Conservation (phyloP, 192 early-diverging fungal genomes). For the Coemansia sp. region DNA sequence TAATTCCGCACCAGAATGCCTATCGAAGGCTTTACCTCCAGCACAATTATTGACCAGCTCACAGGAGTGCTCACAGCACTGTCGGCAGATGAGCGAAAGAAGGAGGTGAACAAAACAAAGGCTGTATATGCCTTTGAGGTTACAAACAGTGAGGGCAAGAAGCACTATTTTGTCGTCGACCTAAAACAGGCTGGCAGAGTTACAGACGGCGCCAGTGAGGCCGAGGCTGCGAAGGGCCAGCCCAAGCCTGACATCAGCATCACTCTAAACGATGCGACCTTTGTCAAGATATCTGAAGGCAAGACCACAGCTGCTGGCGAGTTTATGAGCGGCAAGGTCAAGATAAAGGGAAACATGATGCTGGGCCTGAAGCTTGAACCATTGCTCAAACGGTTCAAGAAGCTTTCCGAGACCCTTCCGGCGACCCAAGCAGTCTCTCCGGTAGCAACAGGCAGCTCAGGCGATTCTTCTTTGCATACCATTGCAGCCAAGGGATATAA, state of each 20-base stretch:
- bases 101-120: slow-evolving; percentile 60
- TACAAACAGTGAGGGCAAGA: slow-evolving; percentile 62
- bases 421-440: no score
- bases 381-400: slow-evolving; percentile 60
- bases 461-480: slow-evolving; percentile 19
- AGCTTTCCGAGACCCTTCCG: slow-evolving; percentile 48
- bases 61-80: slow-evolving; percentile 30
- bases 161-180: slow-evolving; percentile 81
- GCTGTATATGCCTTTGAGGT: slow-evolving; percentile 88
- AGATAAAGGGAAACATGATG: slow-evolving; percentile 77
- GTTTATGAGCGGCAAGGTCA: slow-evolving; percentile 91
- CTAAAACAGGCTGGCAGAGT: slow-evolving; percentile 75
- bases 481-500: slow-evolving; percentile 71
- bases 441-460: neutral
- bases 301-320: slow-evolving; percentile 87
- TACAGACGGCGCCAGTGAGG: slow-evolving; percentile 55
- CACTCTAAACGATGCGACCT: slow-evolving; percentile 68
- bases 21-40: slow-evolving; percentile 40
- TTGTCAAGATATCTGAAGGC: slow-evolving; percentile 79
- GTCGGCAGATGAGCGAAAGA: slow-evolving; percentile 46
- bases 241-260: slow-evolving; percentile 81
- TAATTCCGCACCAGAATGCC: slow-evolving; percentile 23
- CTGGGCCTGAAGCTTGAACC: slow-evolving; percentile 70
- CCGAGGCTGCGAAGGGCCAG: slow-evolving; percentile 56
- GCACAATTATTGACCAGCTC: slow-evolving; percentile 49